Evolutionary conservation across 768 basidiomycete species (phyloP), one percentile per base, ranked within the genome.

Genomic region (Suillus cothurnatus): DNA sequence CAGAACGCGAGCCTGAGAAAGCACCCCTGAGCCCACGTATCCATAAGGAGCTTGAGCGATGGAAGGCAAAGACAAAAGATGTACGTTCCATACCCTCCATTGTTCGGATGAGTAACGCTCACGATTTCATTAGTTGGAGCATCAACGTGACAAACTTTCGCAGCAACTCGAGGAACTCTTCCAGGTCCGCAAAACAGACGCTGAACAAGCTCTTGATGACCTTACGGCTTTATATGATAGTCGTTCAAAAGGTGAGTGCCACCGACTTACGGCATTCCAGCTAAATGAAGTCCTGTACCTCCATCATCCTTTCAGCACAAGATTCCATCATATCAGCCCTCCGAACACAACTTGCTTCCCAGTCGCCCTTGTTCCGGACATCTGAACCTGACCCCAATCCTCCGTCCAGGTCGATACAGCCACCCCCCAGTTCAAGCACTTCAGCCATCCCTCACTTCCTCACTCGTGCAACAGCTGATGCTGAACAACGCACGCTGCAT

Each of bases 391-490:
- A 41, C 11, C 26, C 36, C 19, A 59, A 59, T 21, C 26, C 15
- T 41, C 28, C 36, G 26, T 39, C 57, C 23, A 17, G 9, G 2
- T 58, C 57, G 26, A 59, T 39, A 14, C 39, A 58, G 9, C 23
- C 58, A 17, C 58, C 38, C 4, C 58, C 39, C 17, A 41, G 28
- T 59, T 59, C 58, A 12, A 41, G 39, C 11, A 31, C 58, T 59
- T 21, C 12, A 17, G 80, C 83, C 3, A 82, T 85, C 6, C 79
- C 89, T 36, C 86, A 90, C 68, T 82, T 94, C 56, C 76, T 94
- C 15, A 91, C 91, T 11, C 85, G 90, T 62, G 91, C 92, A 65
- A 85, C 85, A 3, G 91, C 88, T 7, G 87, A 93, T 64, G 86
- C 86, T 62, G 90, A 93, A 76, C 87, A 86, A 69, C 82, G 81